These are phyloP conservation scores for Penicillium sp. DNA, from an alignment of 2,329 filamentous ascomycete species.

Conservation along the genomic window DNA sequence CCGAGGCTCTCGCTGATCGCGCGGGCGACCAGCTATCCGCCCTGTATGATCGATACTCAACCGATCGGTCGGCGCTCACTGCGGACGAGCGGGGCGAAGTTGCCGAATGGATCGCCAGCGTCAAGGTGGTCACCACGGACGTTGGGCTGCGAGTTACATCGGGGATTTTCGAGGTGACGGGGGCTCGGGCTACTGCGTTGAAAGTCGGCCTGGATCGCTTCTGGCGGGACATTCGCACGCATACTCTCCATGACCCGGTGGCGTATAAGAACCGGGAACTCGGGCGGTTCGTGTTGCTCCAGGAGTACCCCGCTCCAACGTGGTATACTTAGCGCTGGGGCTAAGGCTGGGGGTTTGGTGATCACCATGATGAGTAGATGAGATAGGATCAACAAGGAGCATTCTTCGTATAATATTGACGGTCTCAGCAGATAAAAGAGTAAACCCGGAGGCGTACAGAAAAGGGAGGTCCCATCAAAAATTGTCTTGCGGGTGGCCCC, in stretches of 20 bases:
- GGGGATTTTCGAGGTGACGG: conserved; percentile 66
- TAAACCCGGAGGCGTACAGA: not conserved
- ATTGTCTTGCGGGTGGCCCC: not conserved
- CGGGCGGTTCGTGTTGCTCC: conserved; percentile 58
- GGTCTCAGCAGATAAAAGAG: not conserved
- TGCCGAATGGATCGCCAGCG: conserved; percentile 63
- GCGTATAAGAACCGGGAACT: conserved; percentile 67
- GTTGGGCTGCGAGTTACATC: conserved; percentile 59
- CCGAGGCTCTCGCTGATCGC: conserved; percentile 59
- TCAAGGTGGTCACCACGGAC: conserved; percentile 65
- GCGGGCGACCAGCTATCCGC: conserved; percentile 53
- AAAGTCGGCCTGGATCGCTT: conserved; percentile 65
- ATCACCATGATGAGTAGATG: not conserved
- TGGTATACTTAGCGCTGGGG: conserved; percentile 59
- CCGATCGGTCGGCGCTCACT: conserved; percentile 48
- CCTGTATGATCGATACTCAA: conserved; percentile 49
- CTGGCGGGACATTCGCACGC: conserved; percentile 67
- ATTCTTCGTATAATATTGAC: not conserved
- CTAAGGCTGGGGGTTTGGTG: not conserved
- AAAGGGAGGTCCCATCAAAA: not conserved
- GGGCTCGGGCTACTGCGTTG: conserved; percentile 57
- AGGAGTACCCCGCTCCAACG: conserved; percentile 59
- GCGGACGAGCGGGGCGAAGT: conserved; percentile 59
- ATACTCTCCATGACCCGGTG: conserved; percentile 67
- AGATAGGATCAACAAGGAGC: not conserved